Conservation (phyloP, 495 filamentous ascomycete genomes). For the Penicillium egyptiacum region DNA sequence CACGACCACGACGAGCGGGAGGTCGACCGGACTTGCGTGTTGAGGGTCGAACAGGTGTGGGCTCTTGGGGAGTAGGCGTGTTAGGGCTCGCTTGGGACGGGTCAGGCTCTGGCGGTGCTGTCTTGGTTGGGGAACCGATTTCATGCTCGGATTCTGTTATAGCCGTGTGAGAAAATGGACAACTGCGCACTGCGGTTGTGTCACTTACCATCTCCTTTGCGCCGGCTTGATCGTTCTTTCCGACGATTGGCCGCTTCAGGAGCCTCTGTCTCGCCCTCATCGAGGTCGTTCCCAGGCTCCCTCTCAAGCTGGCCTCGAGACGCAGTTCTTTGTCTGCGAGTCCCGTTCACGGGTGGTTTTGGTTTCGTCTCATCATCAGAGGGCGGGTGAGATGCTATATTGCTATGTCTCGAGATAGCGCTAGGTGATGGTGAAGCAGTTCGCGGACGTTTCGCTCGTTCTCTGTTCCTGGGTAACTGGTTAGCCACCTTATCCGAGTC, state of each 20-base stretch:
- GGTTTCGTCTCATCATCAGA: constrained; percentile 68
- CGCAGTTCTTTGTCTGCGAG: constrained; percentile 64
- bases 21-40: constrained; percentile 70
- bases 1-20: constrained; percentile 61
- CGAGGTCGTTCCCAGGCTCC: constrained; percentile 60
- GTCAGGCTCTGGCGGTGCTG: constrained; percentile 39
- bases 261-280: constrained; percentile 64
- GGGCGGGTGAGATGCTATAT: constrained; percentile 51
- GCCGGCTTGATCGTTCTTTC: constrained; percentile 70
- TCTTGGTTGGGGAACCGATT: constrained; percentile 40
- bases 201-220: constrained; percentile 71
- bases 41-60: constrained; percentile 42
- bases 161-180: constrained; percentile 8
- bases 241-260: constrained; percentile 70
- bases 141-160: constrained; percentile 40
- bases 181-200: not conserved
- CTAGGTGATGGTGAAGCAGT: constrained; percentile 72
- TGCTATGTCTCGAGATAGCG: constrained; percentile 50
- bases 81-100: constrained; percentile 53
- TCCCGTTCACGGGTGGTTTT: constrained; percentile 47
- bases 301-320: constrained; percentile 71
- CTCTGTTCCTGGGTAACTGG: constrained; percentile 47
- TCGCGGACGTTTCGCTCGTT: constrained; percentile 65
- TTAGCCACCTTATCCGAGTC: constrained; percentile 24
- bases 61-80: constrained; percentile 51